phyloP scores from a whole-genome alignment of 2,329 filamentous ascomycete genomes.

The Trichoderma pleuroti region DNA sequence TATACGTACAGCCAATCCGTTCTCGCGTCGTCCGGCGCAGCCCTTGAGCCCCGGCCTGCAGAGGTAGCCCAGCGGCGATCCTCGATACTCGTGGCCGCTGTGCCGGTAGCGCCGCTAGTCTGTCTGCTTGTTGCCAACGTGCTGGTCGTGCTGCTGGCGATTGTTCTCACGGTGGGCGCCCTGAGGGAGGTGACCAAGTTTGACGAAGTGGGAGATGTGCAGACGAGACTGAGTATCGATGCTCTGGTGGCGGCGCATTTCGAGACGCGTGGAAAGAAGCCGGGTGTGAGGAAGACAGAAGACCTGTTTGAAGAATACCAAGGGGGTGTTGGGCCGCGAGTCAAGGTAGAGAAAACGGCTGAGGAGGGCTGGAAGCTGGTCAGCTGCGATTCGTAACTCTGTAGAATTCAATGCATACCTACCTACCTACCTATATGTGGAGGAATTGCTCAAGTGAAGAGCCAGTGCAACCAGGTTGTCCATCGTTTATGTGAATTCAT shows the following conservation, averaged over 20 bases:
- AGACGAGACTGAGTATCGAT: background rate
- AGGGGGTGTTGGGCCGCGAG: background rate
- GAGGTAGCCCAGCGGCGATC: background rate
- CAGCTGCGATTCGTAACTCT: background rate
- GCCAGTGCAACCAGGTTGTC: accelerated
- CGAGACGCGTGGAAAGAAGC: background rate
- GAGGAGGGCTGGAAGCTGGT: background rate
- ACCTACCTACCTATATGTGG: too few species aligned
- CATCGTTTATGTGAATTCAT: background rate
- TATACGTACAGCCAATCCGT: background rate
- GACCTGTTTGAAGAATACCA: background rate
- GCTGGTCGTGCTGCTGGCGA: background rate
- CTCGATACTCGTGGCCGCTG: background rate
- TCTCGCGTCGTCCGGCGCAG: background rate
- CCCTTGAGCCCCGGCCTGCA: background rate
- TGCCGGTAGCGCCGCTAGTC: background rate
- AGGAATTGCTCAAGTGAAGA: background rate
- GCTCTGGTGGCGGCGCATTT: background rate
- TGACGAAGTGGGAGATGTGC: background rate
- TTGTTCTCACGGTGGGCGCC: background rate
- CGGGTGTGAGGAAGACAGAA: background rate
- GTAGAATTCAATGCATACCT: background rate
- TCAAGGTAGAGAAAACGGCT: background rate
- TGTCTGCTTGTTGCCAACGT: background rate
- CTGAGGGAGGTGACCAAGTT: background rate